These are phyloP conservation scores for Bertia moriformis DNA, from an alignment of 2,329 filamentous ascomycete species.

Conservation along the genomic window DNA sequence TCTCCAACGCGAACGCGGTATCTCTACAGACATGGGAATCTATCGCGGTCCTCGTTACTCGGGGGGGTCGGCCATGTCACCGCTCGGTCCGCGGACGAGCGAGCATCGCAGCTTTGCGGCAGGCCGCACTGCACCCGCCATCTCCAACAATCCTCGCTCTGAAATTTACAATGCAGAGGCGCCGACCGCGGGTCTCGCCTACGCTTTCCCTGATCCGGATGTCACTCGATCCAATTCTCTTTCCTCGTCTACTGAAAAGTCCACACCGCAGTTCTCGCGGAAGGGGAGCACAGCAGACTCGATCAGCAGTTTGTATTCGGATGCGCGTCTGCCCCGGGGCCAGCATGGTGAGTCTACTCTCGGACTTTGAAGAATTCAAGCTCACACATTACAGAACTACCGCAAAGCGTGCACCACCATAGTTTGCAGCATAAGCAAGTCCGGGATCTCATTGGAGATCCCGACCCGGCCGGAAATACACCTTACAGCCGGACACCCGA, in stretches of 20 bases:
- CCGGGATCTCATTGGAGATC: conserved; percentile 26
- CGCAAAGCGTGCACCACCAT: conserved; percentile 28
- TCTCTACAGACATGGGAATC: conserved; percentile 17
- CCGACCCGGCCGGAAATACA: conserved; percentile 22
- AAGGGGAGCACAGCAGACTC: conserved; percentile 29
- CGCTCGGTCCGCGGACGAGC: conserved; percentile 12
- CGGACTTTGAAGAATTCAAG: neutral
- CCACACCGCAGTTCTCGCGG: conserved; percentile 19
- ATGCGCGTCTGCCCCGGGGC: conserved; percentile 25
- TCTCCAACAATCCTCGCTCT: conserved; percentile 28
- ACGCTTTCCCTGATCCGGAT: conserved; percentile 32
- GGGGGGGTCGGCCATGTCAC: conserved; percentile 13
- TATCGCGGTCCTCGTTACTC: conserved; percentile 23
- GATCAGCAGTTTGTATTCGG: conserved; percentile 28
- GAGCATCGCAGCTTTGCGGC: conserved; percentile 24
- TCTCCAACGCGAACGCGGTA: conserved; percentile 23
- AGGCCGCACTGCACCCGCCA: conserved; percentile 28
- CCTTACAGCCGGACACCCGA: conserved; percentile 32
- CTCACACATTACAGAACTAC: conserved; percentile 14
- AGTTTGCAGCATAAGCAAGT: conserved; percentile 30
- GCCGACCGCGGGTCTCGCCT: conserved; percentile 30
- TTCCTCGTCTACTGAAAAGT: conserved; percentile 15
- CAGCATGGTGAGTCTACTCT: conserved; percentile 23
- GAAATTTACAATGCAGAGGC: conserved; percentile 32
- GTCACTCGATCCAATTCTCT: conserved; percentile 20